Evolutionary conservation across 2,329 filamentous ascomycete species (phyloP).

Genomic region (Epichloe sibirici): DNA sequence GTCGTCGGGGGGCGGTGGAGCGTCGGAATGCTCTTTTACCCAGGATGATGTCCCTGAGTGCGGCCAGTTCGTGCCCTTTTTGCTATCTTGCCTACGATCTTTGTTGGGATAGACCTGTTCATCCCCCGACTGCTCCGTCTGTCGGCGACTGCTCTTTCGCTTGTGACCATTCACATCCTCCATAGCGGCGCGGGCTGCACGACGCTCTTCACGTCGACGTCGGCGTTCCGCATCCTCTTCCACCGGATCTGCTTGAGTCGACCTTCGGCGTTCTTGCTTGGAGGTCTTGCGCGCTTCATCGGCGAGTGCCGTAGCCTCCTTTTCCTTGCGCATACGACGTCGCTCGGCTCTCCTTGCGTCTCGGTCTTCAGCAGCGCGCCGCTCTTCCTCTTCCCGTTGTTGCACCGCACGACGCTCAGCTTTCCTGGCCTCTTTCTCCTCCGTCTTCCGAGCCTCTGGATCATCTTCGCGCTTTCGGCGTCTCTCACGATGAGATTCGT

Average conservation of each 20-base stretch:
- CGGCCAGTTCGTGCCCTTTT: conserved; percentile 37
- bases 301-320: conserved; percentile 30
- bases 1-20: conserved; percentile 42
- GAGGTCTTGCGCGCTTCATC: conserved; percentile 32
- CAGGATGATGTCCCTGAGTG: conserved; percentile 53
- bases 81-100: conserved; percentile 23
- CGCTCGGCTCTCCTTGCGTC: conserved; percentile 39
- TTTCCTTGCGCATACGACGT: conserved; percentile 35
- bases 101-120: conserved; percentile 32
- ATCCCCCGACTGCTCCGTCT: conserved; percentile 28
- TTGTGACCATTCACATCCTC: conserved; percentile 25
- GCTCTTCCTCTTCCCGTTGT: conserved; percentile 36
- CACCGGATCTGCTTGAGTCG: conserved; percentile 28
- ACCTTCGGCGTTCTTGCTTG: conserved; percentile 37
- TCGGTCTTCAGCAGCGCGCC: conserved; percentile 34
- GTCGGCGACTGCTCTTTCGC: conserved; percentile 28
- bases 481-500: conserved; percentile 45
- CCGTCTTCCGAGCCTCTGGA: conserved; percentile 37
- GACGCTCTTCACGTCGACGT: conserved; percentile 40
- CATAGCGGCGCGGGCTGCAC: conserved; percentile 28
- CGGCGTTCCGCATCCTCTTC: conserved; percentile 42
- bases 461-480: conserved; percentile 44
- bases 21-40: conserved; percentile 53
- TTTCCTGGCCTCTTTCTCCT: conserved; percentile 47
- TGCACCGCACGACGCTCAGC: conserved; percentile 39